phyloP scores from a whole-genome alignment of 116 monocot species.

The Cymodocea nodosa region DNA sequence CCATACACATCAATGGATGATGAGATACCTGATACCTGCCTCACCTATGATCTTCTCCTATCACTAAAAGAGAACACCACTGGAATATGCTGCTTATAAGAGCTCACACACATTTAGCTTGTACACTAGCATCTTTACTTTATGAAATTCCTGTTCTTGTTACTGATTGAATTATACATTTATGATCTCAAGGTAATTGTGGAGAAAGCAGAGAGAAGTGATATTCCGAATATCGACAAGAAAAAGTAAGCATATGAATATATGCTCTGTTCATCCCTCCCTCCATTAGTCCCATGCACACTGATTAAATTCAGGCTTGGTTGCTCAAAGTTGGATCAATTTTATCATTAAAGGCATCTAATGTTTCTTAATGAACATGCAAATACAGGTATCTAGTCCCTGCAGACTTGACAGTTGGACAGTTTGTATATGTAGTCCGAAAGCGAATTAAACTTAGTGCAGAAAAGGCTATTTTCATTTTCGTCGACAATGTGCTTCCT shows the following conservation, averaged over 20 bases:
- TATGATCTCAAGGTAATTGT: slow-evolving; percentile 13
- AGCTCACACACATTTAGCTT: too few species aligned
- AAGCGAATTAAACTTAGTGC: slow-evolving; percentile 50
- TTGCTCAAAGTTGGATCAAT: too few species aligned
- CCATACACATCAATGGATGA: too few species aligned
- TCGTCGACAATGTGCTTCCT: slow-evolving; percentile 59
- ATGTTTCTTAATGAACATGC: background rate
- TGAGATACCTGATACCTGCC: too few species aligned
- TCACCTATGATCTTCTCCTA: too few species aligned
- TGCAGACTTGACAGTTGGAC: slow-evolving; percentile 52
- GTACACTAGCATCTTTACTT: too few species aligned
- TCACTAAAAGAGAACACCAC: too few species aligned
- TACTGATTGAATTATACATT: background rate
- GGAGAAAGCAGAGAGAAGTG: slow-evolving; percentile 20
- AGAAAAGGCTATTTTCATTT: slow-evolving; percentile 72
- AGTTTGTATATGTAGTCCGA: slow-evolving; percentile 54
- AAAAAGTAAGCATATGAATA: slow-evolving; percentile 15
- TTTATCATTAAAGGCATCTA: too few species aligned
- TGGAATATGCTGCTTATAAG: too few species aligned
- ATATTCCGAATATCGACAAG: slow-evolving; percentile 28
- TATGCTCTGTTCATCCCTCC: background rate
- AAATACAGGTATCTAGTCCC: slow-evolving; percentile 54
- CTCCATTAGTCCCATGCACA: too few species aligned
- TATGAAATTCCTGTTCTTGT: background rate
- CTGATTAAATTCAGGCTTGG: too few species aligned